These are phyloP conservation scores for Ilyonectria mors-panacis DNA, from an alignment of 2,329 filamentous ascomycete species.

Conservation along the genomic window DNA sequence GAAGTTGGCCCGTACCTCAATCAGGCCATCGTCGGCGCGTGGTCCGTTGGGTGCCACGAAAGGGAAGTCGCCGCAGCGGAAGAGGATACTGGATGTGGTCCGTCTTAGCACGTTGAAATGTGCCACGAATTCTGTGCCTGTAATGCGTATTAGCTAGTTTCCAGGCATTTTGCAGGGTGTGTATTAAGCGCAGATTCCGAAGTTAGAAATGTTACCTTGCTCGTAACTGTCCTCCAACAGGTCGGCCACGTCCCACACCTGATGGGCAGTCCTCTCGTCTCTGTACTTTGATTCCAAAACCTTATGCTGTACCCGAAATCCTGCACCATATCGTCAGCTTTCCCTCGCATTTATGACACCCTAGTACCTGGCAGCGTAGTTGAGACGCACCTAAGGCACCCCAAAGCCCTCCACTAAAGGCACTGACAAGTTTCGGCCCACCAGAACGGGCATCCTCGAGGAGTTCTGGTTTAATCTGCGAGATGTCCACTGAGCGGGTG, in stretches of 20 bases:
- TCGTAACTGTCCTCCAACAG: not conserved
- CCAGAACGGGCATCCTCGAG: not conserved
- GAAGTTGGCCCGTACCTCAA: not conserved
- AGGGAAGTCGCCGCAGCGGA: not conserved
- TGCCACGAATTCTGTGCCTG: not conserved
- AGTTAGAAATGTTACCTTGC: not conserved
- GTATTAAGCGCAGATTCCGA: not conserved
- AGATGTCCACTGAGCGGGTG: not conserved
- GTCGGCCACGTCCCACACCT: not conserved
- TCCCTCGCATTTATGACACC: not conserved
- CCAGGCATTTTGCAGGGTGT: not conserved
- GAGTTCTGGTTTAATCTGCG: not conserved
- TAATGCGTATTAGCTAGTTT: not conserved
- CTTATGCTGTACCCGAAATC: not conserved
- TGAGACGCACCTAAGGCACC: not conserved
- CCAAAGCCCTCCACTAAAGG: not conserved
- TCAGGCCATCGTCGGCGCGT: not conserved
- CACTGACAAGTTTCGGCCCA: not conserved
- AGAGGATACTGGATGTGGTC: not conserved
- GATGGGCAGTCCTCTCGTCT: not conserved
- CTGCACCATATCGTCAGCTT: not conserved
- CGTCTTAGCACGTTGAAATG: not conserved
- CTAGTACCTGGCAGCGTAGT: not conserved
- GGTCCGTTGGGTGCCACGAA: not conserved
- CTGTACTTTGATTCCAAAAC: not conserved